These are phyloP conservation scores for Lathyrus aphaca DNA, from an alignment of 306 rosid species.

Conservation along the genomic window DNA sequence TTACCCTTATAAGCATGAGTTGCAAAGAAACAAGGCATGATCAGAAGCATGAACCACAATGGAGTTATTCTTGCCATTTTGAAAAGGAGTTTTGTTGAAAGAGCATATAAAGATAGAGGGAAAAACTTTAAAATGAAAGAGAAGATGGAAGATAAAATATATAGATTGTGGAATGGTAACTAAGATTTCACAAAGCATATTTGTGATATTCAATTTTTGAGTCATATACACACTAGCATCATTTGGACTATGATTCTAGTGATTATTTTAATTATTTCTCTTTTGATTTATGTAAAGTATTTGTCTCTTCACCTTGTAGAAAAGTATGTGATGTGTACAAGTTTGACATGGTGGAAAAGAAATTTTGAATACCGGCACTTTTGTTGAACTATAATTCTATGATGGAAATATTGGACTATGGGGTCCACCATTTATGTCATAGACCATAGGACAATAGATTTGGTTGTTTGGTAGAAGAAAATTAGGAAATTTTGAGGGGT, in stretches of 20 bases:
- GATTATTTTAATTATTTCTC: not conserved
- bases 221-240: slow-evolving; percentile 40
- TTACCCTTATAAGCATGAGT: slow-evolving; percentile 36
- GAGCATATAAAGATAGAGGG: slow-evolving; percentile 18
- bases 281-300: not conserved
- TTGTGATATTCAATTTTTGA: slow-evolving; percentile 29
- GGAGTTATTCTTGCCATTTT: slow-evolving; percentile 36
- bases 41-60: slow-evolving; percentile 35
- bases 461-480: slow-evolving; percentile 13
- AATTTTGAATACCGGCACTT: slow-evolving; percentile 17
- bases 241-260: slow-evolving; percentile 11
- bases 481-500: slow-evolving; percentile 10
- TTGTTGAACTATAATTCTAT: not conserved
- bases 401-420: not conserved
- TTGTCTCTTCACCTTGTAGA: slow-evolving; percentile 10
- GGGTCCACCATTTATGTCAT: slow-evolving; percentile 31
- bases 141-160: slow-evolving; percentile 13
- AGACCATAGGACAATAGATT: not conserved
- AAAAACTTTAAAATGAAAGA: not conserved
- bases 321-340: slow-evolving; percentile 37
- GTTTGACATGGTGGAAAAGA: slow-evolving; percentile 46
- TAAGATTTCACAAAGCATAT: slow-evolving; percentile 42
- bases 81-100: slow-evolving; percentile 27
- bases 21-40: slow-evolving; percentile 28
- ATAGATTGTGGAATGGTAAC: slow-evolving; percentile 40